Base-by-base conservation (phyloP, 148 eudicot species). In the Spergularia bocconei region DNA sequence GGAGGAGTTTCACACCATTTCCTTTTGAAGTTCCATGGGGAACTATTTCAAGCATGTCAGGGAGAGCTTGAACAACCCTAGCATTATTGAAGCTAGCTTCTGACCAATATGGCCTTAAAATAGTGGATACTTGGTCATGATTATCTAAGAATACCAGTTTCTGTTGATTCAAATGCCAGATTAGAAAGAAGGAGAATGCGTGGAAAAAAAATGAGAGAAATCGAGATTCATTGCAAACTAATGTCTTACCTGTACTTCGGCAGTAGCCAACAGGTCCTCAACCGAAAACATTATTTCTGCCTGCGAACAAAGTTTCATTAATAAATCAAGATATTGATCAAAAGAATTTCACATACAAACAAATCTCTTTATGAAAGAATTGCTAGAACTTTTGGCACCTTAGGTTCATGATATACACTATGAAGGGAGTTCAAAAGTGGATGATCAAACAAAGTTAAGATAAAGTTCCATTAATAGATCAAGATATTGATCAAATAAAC, bases 21-120 rank as follows among this genome's bases (percentile, higher is more conserved):
- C 98, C 97, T 84, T 94, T 94, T 4, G 97, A 94, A 52, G 97
- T 90, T 60, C 96, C 96, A 68, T 78, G 72, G 58, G 98, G 98
- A 50, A 94, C 97, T 66, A 94, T 83, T 86, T 94, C 98, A 58
- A 94, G 96, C 89, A 94, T 90, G 79, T 90, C 88, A 7, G 97
- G 89, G 75, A 78, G 76, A 63, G 97, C 88, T 83, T 94, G 98
- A 73, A 94, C 97, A 65, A 94, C 97, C 67, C 87, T 84, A 52
- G 96, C 98, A 58, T 84, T 78, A 73, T 84, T 91, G 14, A 84
- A 79, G 17, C 88, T 86, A 75, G 92, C 96, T 85, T 86, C 87
- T 62, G 87, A 86, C 97, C 98, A 94, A 79, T 88, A 90, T 15
- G 98, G 98, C 66, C 96, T 83, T 77, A 94, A 78, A 12, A 84